Evolutionary conservation across 371 early-diverging fungal genomes (phyloP).

Genomic region (Nosema granulosis): DNA sequence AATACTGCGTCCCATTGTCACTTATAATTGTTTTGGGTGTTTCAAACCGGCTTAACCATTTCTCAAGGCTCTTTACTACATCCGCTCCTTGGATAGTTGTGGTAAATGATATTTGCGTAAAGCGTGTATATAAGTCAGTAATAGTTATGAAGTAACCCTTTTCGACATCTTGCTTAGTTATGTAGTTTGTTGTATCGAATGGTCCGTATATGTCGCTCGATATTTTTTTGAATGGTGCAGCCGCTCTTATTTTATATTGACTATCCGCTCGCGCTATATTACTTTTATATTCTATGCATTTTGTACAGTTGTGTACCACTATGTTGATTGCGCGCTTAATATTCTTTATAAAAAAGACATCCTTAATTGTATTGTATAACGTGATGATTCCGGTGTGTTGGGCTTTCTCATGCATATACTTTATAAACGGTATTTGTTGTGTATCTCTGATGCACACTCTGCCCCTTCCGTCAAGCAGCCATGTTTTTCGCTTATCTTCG

Average conservation of each 20-base stretch:
- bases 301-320: neutral
- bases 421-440: neutral
- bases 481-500: neutral
- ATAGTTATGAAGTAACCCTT: slow-evolving; percentile 3
- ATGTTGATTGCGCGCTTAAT: neutral
- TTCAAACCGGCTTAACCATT: neutral
- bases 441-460: neutral
- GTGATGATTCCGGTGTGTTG: neutral
- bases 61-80: neutral
- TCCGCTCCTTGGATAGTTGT: neutral
- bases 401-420: neutral
- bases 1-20: slow-evolving; percentile 11
- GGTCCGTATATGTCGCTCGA: neutral
- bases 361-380: neutral
- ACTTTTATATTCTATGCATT: neutral
- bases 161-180: neutral
- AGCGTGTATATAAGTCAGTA: neutral
- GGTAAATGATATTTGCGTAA: neutral
- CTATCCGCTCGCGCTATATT: neutral
- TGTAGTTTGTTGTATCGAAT: neutral
- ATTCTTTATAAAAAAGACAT: neutral
- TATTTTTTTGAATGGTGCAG: neutral
- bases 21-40: neutral
- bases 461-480: neutral
- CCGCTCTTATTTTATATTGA: neutral